phyloP scores from a whole-genome alignment of 495 filamentous ascomycete species.

The Clohesyomyces aquaticus region DNA sequence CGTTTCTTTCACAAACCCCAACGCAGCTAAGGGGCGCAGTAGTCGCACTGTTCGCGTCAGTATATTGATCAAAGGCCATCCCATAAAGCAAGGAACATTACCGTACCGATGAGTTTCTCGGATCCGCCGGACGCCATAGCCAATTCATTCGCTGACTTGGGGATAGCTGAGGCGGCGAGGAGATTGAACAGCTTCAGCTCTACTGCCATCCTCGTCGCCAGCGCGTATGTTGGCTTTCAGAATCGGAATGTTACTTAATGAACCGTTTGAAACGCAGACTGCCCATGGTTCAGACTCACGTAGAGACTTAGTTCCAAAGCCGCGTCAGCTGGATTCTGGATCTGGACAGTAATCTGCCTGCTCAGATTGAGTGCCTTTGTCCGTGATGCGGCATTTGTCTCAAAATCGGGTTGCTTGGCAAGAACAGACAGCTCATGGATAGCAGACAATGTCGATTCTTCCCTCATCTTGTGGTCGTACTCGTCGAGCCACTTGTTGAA shows the following conservation, averaged over 20 bases:
- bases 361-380: background rate
- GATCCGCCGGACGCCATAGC: background rate
- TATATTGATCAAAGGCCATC: background rate
- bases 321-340: background rate
- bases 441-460: background rate
- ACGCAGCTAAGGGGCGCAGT: background rate
- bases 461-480: background rate
- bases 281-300: background rate
- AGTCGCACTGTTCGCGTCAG: background rate
- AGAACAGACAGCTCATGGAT: background rate
- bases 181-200: constrained; percentile 3
- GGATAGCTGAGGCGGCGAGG: background rate
- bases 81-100: background rate
- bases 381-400: background rate
- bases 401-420: background rate
- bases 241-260: background rate
- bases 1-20: background rate
- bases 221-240: constrained; percentile 1
- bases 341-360: background rate
- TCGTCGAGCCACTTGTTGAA: no score
- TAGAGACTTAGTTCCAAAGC: background rate
- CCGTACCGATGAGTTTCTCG: background rate
- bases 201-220: background rate
- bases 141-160: background rate
- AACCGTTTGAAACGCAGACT: background rate